Conservation (phyloP, 1,284 basidiomycete species). For the Rhodofomes roseus region DNA sequence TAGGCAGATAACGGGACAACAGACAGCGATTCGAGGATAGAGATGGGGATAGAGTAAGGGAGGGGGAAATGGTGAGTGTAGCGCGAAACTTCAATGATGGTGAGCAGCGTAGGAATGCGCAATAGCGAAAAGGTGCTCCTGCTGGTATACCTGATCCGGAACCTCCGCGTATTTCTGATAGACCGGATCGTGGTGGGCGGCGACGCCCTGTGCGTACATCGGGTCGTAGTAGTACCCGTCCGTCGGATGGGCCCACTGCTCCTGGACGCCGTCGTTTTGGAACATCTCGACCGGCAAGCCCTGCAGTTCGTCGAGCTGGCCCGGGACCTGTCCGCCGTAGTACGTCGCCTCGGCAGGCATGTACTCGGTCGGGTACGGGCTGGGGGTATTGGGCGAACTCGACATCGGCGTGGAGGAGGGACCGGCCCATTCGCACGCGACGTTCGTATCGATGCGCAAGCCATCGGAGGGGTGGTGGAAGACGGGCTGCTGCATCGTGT, state of each 20-base stretch:
- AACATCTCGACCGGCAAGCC: not conserved
- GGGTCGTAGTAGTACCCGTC: not conserved
- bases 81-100: not conserved
- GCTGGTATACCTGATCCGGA: not conserved
- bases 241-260: not conserved
- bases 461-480: slow-evolving; percentile 12
- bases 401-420: slow-evolving; percentile 25
- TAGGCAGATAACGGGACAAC: not conserved
- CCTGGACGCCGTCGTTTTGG: not conserved
- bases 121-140: not conserved
- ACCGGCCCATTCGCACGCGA: slow-evolving; percentile 20
- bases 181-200: not conserved
- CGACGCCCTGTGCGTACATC: not conserved
- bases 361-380: slow-evolving; percentile 16
- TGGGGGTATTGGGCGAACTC: slow-evolving; percentile 29
- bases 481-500: slow-evolving; percentile 13
- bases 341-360: slow-evolving; percentile 14
- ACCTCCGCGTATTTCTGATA: not conserved
- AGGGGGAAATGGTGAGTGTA: not conserved
- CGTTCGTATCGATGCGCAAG: slow-evolving; percentile 23
- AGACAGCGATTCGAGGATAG: not conserved
- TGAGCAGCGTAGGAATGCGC: not conserved
- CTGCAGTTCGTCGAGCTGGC: slow-evolving; percentile 8
- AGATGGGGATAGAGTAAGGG: not conserved
- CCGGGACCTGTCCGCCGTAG: slow-evolving; percentile 9